phyloP scores from a whole-genome alignment of 202 grass and related monocot genomes.

The Schoenoplectus triqueter region DNA sequence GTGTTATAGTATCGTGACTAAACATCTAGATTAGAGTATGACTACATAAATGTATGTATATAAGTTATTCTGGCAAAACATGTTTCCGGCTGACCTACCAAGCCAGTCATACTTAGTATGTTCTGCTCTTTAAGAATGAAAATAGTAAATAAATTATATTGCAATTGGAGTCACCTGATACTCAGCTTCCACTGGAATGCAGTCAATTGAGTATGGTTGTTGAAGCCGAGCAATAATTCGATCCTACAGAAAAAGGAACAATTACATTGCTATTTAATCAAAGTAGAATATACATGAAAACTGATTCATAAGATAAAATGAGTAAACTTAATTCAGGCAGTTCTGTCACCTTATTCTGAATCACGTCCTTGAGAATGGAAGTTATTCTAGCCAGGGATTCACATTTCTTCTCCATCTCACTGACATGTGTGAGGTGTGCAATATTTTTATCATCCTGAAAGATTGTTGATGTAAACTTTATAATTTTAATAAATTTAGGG shows the following conservation, averaged over 20 bases:
- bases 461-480: not conserved
- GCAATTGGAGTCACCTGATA: constrained; percentile 65
- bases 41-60: constrained; percentile 8
- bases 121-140: not conserved
- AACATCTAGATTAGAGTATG: not conserved
- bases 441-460: constrained; percentile 97
- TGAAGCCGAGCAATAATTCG: constrained; percentile 94
- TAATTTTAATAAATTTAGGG: too few species aligned
- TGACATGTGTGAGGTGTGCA: constrained; percentile 92
- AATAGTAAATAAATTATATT: not conserved
- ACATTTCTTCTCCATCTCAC: constrained; percentile 98
- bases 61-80: constrained; percentile 4
- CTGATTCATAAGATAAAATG: not conserved
- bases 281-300: constrained; percentile 22
- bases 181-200: constrained; percentile 99
- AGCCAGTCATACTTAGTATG: not conserved
- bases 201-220: constrained; percentile 98
- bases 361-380: constrained; percentile 98
- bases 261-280: not conserved
- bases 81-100: not conserved
- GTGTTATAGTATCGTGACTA: constrained; percentile 13
- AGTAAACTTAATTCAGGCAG: constrained; percentile 21
- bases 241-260: constrained; percentile 61
- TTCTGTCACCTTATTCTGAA: constrained; percentile 89
- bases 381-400: constrained; percentile 96